Evolutionary conservation across 2,329 filamentous ascomycete species (phyloP).

Genomic region (Teratosphaeria zuluensis): DNA sequence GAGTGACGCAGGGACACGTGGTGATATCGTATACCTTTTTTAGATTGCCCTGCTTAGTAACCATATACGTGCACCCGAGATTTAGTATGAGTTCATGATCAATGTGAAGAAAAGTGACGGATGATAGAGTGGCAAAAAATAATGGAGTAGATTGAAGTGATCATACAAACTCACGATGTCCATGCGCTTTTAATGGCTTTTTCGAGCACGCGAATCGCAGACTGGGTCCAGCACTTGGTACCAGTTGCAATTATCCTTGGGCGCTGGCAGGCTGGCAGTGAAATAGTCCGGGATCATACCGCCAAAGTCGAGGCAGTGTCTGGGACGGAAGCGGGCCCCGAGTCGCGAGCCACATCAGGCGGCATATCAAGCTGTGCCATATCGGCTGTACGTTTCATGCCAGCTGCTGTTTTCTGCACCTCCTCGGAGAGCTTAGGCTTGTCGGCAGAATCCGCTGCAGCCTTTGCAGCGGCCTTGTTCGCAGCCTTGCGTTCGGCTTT

Average conservation of each 20-base stretch:
- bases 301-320: slow-evolving; percentile 18
- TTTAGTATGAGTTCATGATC: not conserved
- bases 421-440: not conserved
- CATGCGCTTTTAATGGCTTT: not conserved
- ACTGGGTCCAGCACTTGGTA: slow-evolving; percentile 2
- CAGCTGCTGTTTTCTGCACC: slow-evolving; percentile 10
- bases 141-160: not conserved
- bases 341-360: slow-evolving; percentile 15
- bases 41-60: not conserved
- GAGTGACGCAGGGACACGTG: not conserved
- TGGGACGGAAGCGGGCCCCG: slow-evolving; percentile 16
- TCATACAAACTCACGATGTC: not conserved
- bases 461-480: slow-evolving; percentile 20
- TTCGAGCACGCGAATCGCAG: not conserved
- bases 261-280: not conserved
- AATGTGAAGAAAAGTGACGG: not conserved
- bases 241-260: not conserved
- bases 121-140: not conserved
- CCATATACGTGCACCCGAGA: not conserved
- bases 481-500: slow-evolving; percentile 38
- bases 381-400: slow-evolving; percentile 18
- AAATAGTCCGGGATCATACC: slow-evolving; percentile 6
- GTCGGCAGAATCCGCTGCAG: slow-evolving; percentile 13
- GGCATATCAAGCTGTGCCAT: slow-evolving; percentile 19
- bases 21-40: not conserved